A percentile compares a stretch with the other conserved stretches of the same genome.
phyloP scores from a whole-genome alignment of 2,329 filamentous ascomycete species.

The Aureobasidium sp. region DNA sequence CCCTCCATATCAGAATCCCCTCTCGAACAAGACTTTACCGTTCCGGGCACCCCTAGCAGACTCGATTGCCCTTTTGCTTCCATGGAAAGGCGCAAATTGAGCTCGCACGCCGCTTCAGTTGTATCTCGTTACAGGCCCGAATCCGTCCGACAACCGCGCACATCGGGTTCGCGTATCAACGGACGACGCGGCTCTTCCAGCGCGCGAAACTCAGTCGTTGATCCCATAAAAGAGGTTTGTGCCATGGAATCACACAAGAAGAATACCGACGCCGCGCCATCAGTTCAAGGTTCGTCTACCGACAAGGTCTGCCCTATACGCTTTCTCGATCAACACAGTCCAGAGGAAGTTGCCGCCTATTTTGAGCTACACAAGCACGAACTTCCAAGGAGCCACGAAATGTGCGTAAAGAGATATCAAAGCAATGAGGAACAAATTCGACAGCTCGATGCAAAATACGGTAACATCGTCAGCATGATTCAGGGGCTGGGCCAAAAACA shows the following conservation, averaged over 20 bases:
- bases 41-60: conserved; percentile 68
- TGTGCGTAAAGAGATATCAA: conserved; percentile 85
- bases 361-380: conserved; percentile 95
- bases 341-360: conserved; percentile 86
- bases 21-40: conserved; percentile 84
- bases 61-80: conserved; percentile 73
- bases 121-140: conserved; percentile 28
- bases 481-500: conserved; percentile 81
- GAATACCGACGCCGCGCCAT: conserved; percentile 9
- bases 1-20: conserved; percentile 32
- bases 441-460: conserved; percentile 89
- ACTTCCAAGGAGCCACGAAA: conserved; percentile 83
- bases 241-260: conserved; percentile 15
- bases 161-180: conserved; percentile 10
- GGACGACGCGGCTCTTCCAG: conserved; percentile 7
- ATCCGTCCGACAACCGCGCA: conserved; percentile 7
- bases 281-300: conserved; percentile 15
- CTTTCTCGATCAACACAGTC: conserved; percentile 83
- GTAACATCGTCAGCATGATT: conserved; percentile 88
- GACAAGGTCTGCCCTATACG: conserved; percentile 80
- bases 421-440: conserved; percentile 75
- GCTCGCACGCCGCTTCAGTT: conserved; percentile 31
- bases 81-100: conserved; percentile 32
- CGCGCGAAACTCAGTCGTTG: conserved; percentile 17
- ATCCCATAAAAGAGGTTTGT: conserved; percentile 30